Percentiles rank a stretch among this genome's conserved stretches.
phyloP scores from a whole-genome alignment of 768 basidiomycete genomes.

The Saitozyma sp. region DNA sequence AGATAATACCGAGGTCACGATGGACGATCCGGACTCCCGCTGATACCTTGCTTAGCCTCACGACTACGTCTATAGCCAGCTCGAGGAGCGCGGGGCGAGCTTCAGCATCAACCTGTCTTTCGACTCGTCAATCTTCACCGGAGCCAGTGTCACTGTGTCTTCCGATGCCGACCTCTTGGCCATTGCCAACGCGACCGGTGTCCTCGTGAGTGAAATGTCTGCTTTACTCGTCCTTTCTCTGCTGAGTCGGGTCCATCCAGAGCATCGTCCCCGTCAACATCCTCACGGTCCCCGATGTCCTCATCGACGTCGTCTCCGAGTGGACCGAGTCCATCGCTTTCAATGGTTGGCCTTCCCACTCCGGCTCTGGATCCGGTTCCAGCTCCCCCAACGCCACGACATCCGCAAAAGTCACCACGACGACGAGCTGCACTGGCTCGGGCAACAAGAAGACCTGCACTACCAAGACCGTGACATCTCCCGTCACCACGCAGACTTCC shows the following conservation, averaged over 20 bases:
- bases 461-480: background rate
- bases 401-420: no score
- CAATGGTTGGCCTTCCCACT: no score
- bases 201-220: constrained; percentile 40
- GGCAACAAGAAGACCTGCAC: constrained; percentile 17
- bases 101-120: constrained; percentile 52
- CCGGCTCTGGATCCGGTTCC: no score
- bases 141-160: constrained; percentile 59
- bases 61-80: constrained; percentile 57
- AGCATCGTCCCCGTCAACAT: constrained; percentile 60
- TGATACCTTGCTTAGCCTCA: constrained; percentile 55
- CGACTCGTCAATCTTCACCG: constrained; percentile 61
- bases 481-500: background rate
- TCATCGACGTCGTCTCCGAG: background rate
- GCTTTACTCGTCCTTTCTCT: no score
- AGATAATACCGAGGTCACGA: no score
- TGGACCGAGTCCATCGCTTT: background rate
- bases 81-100: constrained; percentile 27
- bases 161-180: constrained; percentile 48
- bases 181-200: constrained; percentile 58
- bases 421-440: constrained; percentile 2
- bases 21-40: no score
- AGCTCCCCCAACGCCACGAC: no score
- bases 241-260: constrained; percentile 28
- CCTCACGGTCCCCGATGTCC: constrained; percentile 8